These are phyloP conservation scores for Hypoxylon subgilvum DNA, from an alignment of 495 filamentous ascomycete genomes.

Conservation along the genomic window DNA sequence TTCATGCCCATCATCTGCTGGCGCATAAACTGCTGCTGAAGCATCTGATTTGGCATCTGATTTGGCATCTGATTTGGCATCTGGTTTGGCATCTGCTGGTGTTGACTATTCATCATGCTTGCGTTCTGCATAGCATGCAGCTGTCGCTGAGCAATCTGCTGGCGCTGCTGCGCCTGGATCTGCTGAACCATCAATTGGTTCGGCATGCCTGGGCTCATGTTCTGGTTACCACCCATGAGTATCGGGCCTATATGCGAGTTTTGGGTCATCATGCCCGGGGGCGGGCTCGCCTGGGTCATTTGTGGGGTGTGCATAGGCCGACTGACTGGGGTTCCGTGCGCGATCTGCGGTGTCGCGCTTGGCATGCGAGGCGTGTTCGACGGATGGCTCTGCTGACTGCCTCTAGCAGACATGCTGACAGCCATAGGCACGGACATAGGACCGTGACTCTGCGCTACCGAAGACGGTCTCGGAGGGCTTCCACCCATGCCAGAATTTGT, in stretches of 20 bases:
- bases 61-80: slow-evolving; percentile 36
- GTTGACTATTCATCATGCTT: slow-evolving; percentile 46
- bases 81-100: slow-evolving; percentile 35
- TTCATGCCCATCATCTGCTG: slow-evolving; percentile 49
- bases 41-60: too few species aligned
- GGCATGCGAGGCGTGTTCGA: slow-evolving; percentile 83
- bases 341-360: slow-evolving; percentile 78
- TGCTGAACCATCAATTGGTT: slow-evolving; percentile 49
- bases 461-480: slow-evolving; percentile 77
- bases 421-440: slow-evolving; percentile 67
- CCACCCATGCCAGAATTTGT: slow-evolving; percentile 80
- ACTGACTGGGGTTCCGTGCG: slow-evolving; percentile 72
- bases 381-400: slow-evolving; percentile 78
- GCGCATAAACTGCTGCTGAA: slow-evolving; percentile 46
- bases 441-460: slow-evolving; percentile 74
- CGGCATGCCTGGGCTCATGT: slow-evolving; percentile 51
- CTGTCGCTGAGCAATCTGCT: slow-evolving; percentile 49
- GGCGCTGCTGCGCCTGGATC: slow-evolving; percentile 61
- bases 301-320: slow-evolving; percentile 72
- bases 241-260: slow-evolving; percentile 64
- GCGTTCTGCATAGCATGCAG: slow-evolving; percentile 45
- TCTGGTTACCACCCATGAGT: slow-evolving; percentile 60
- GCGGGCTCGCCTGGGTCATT: slow-evolving; percentile 74
- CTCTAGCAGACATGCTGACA: slow-evolving; percentile 74
- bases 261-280: slow-evolving; percentile 62